Conservation (phyloP, 495 filamentous ascomycete species). For the Hypoxylon cercidicola region DNA sequence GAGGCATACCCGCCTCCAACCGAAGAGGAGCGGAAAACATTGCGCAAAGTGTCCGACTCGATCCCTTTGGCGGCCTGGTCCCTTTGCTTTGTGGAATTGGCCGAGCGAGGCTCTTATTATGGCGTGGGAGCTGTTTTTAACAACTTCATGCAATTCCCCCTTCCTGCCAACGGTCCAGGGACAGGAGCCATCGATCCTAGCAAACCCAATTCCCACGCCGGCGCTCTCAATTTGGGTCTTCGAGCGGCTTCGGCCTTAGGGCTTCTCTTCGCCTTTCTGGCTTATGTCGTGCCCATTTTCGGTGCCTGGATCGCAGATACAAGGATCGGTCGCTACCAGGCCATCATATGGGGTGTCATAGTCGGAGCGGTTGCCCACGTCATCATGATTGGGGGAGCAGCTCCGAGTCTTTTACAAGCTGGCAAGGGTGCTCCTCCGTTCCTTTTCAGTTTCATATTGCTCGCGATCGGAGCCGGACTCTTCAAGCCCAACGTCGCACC, state of each 20-base stretch:
- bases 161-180: constrained; percentile 63
- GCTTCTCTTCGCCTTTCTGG: constrained; percentile 63
- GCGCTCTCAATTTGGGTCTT: constrained; percentile 53
- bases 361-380: constrained; percentile 67
- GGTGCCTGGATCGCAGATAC: constrained; percentile 62
- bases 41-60: constrained; percentile 60
- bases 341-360: constrained; percentile 63
- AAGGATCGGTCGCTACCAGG: constrained; percentile 61
- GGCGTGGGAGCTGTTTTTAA: constrained; percentile 59
- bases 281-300: constrained; percentile 64
- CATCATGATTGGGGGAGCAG: constrained; percentile 64
- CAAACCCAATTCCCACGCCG: constrained; percentile 45
- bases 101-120: constrained; percentile 63
- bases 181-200: constrained; percentile 53
- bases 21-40: constrained; percentile 57
- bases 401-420: constrained; percentile 60
- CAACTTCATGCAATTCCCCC: constrained; percentile 62
- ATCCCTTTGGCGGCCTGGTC: constrained; percentile 55
- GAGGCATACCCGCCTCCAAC: constrained; percentile 50
- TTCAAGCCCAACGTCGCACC: constrained; percentile 75
- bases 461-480: constrained; percentile 68
- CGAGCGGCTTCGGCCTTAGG: constrained; percentile 62
- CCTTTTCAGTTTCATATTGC: constrained; percentile 60
- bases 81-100: constrained; percentile 61
- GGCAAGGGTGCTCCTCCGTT: constrained; percentile 63